phyloP scores from a whole-genome alignment of 1,284 basidiomycete genomes.

The Cryptococcus hybrid region DNA sequence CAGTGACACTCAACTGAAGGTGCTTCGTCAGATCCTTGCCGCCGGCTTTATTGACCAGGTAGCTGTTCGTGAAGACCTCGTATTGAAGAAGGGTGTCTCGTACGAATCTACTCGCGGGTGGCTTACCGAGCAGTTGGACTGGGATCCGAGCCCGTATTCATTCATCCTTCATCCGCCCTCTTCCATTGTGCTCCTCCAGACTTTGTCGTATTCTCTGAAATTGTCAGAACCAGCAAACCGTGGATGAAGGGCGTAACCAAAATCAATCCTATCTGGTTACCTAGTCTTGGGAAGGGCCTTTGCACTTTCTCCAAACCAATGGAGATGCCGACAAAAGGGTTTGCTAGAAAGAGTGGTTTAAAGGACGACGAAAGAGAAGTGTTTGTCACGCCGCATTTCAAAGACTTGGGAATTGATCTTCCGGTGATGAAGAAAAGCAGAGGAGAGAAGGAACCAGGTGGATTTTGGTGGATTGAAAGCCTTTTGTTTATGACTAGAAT shows the following conservation, averaged over 20 bases:
- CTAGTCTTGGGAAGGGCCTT: conserved; percentile 70
- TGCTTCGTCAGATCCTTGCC: conserved; percentile 82
- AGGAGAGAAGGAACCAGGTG: conserved; percentile 49
- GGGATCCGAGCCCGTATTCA: conserved; percentile 74
- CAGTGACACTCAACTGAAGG: conserved; percentile 77
- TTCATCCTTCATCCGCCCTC: conserved; percentile 85
- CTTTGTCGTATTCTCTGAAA: conserved; percentile 81
- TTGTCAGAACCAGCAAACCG: conserved; percentile 68
- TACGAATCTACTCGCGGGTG: conserved; percentile 72
- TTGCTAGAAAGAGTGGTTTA: conserved; percentile 3
- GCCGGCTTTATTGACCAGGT: conserved; percentile 96
- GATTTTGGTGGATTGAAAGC: conserved; percentile 35
- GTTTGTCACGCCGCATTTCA: conserved; percentile 76
- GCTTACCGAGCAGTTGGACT: conserved; percentile 83
- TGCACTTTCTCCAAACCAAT: conserved; percentile 87
- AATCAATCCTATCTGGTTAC: conserved; percentile 87
- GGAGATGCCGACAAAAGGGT: conserved; percentile 57
- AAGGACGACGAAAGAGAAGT: conserved; percentile 49
- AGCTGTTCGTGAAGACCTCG: conserved; percentile 84
- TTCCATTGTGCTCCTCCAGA: conserved; percentile 74
- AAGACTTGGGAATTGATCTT: conserved; percentile 77
- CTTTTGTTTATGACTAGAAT: too few species aligned
- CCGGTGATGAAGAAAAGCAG: conserved; percentile 65
- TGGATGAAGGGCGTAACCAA: conserved; percentile 86
- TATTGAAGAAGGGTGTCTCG: conserved; percentile 58